A percentile compares a stretch with the other conserved stretches of the same genome.
phyloP scores from a whole-genome alignment of 345 rosid species.

The Trapa incisa region DNA sequence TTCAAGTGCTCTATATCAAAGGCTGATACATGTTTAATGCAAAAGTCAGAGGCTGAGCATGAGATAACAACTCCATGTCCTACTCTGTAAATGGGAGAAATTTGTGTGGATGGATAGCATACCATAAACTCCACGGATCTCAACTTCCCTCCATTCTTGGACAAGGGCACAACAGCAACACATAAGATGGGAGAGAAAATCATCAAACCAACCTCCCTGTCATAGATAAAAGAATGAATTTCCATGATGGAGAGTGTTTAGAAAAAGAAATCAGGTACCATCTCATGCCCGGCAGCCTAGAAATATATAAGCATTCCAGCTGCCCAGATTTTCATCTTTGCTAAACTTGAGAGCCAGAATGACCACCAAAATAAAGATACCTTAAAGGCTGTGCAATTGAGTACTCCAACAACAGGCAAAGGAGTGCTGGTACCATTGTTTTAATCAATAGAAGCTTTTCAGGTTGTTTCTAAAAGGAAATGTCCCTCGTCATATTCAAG shows the following conservation, averaged over 20 bases:
- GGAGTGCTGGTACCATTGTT: background rate
- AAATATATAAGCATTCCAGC: too few species aligned
- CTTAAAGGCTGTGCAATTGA: background rate
- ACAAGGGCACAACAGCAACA: slow-evolving; percentile 98
- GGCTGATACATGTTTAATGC: too few species aligned
- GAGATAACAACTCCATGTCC: too few species aligned
- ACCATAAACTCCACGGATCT: slow-evolving; percentile 72
- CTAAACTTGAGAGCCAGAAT: background rate
- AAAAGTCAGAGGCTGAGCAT: background rate
- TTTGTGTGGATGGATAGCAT: slow-evolving; percentile 5
- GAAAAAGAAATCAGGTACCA: too few species aligned
- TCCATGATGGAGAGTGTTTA: background rate
- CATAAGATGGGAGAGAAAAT: slow-evolving; percentile 92
- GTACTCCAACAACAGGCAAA: background rate
- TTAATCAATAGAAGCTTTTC: background rate
- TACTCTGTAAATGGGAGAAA: background rate
- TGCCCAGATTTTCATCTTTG: background rate
- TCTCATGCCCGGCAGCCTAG: too few species aligned
- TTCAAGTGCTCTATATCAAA: too few species aligned
- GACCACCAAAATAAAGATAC: background rate
- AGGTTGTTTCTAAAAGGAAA: background rate
- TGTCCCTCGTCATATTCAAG: background rate
- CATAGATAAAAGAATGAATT: background rate
- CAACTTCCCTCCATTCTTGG: slow-evolving; percentile 96
- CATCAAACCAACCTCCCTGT: slow-evolving; percentile 88